Conservation (phyloP, 2,329 filamentous ascomycete genomes). For the Coniochaeta sp. region DNA sequence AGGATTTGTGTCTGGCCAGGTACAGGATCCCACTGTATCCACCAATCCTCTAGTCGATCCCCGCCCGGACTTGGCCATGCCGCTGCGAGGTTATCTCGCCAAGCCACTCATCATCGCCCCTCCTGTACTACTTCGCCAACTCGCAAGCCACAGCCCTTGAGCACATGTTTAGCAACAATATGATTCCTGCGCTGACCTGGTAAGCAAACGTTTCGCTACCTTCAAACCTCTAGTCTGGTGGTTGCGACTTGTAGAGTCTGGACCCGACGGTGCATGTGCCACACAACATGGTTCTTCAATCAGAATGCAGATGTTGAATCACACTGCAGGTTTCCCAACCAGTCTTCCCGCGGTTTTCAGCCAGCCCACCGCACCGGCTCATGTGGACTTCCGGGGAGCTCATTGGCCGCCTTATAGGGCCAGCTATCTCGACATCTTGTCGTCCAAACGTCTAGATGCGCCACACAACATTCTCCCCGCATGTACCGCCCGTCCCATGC, state of each 20-base stretch:
- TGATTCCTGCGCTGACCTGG: not conserved
- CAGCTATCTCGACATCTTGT: not conserved
- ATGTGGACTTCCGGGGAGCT: not conserved
- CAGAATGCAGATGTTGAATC: too few relatives aligned
- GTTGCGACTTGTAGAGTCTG: too few relatives aligned
- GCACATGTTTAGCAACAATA: not conserved
- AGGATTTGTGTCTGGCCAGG: not conserved
- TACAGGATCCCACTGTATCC: not conserved
- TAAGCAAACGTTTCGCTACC: too few relatives aligned
- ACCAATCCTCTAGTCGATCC: not conserved
- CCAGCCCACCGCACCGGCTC: not conserved
- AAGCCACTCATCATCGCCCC: not conserved
- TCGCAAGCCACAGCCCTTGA: not conserved
- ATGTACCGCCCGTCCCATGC: not conserved
- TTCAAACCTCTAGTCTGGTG: too few relatives aligned
- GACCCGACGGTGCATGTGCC: not conserved
- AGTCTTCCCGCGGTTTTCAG: not conserved
- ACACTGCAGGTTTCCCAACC: not conserved
- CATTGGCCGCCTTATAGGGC: not conserved
- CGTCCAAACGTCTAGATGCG: not conserved
- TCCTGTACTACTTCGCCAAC: not conserved
- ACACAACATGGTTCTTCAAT: not conserved
- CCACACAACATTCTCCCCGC: not conserved
- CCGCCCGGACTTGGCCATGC: not conserved
- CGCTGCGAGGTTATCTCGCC: not conserved